Base-by-base conservation (phyloP, 2,329 filamentous ascomycete genomes). In the Trichoderma koningiopsis region DNA sequence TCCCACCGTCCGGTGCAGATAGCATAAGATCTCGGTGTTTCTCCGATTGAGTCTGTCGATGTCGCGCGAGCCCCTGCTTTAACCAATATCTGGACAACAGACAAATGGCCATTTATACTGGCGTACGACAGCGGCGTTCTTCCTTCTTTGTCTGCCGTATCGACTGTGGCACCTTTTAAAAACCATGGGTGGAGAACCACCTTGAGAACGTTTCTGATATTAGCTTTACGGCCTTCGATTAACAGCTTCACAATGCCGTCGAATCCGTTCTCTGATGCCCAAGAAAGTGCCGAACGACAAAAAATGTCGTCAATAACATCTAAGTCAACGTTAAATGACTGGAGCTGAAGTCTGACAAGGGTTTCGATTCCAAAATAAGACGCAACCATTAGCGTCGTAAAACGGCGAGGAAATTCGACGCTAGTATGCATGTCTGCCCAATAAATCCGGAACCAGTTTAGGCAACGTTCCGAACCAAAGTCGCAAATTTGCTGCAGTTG, bases 381-480 rank as follows among this genome's bases (percentile, higher is more conserved):
- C 4, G 40, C 59, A 13, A 62, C 22, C 59, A 62, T 62, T 5
- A 62, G 27, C 2, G 29, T 52, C 4, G 59, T 62, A 4, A 62
- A 62, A 1, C 4, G 1, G 1, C 1, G 4, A 11, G 59, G 59
- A 22, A 35, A 19, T 1, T 1, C 2, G 4, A 1, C 11, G 3
- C 24, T 4, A 14, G 13, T 0, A 3, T 52, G n/a, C 13, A 11
- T 62, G 19, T 19, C 14, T n/a, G 19, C 1, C 59, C 59, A 62
- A 19, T 52, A 52, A 4, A 62, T 22, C 3, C 0, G 7, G 11
- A 62, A 62, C 59, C 59, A 62, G 4, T 10, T 6, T 6, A 10
- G 29, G 10, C 4, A 24, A n/a, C 6, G 19, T 0, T 6, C 0
- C 0, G 27, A 24, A 0, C 8, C 27, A 4, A 6, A 1, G 6